Evolutionary conservation across 306 rosid species (phyloP).

Genomic region (Medicago ruthenica): DNA sequence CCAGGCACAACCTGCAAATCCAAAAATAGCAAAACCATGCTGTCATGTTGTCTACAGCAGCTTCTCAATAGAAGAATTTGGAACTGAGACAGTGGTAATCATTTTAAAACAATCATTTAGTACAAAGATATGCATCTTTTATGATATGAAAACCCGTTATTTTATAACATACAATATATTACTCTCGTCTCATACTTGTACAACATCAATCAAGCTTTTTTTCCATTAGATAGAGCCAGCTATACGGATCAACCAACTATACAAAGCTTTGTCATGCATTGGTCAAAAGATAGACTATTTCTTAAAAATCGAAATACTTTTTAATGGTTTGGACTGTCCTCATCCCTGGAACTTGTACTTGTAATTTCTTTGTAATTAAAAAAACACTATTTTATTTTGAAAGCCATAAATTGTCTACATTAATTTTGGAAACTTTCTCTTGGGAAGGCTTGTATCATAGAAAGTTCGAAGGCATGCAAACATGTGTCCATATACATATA

Average conservation of each 20-base stretch:
- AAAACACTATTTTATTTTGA: not conserved
- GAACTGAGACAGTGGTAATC: not conserved
- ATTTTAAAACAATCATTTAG: conserved; percentile 12
- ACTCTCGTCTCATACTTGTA: conserved; percentile 14
- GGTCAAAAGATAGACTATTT: not conserved
- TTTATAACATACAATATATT: conserved; percentile 11
- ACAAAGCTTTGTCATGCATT: not conserved
- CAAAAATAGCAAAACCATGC: conserved; percentile 22
- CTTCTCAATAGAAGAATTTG: conserved; percentile 25
- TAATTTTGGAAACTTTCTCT: conserved; percentile 15
- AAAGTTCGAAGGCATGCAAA: not conserved
- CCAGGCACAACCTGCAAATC: conserved; percentile 90
- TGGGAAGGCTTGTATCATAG: not conserved
- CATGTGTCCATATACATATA: conserved; percentile 7
- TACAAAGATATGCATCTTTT: conserved; percentile 31
- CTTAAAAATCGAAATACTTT: not conserved
- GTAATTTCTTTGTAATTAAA: conserved; percentile 12
- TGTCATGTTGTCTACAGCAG: conserved; percentile 21
- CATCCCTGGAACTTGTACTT: not conserved
- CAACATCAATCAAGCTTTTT: not conserved
- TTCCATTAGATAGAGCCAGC: not conserved
- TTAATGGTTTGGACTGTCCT: not conserved
- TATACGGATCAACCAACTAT: not conserved
- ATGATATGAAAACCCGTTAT: conserved; percentile 4
- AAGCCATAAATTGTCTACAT: not conserved